Evolutionary conservation across 306 rosid genomes (phyloP).

Genomic region (Astragalus membranaceus): DNA sequence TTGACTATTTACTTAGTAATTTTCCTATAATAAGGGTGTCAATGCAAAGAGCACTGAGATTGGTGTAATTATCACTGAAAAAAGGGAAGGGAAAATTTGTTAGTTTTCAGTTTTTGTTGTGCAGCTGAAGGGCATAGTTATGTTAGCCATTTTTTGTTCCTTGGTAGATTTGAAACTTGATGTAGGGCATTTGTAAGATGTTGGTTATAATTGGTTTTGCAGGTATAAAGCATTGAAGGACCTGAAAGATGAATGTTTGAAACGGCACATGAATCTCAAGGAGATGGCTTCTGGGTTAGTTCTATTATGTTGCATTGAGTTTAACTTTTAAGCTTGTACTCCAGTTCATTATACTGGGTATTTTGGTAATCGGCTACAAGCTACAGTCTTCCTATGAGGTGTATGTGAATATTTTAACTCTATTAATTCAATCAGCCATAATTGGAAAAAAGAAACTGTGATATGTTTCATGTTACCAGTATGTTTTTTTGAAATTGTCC

Average conservation of each 20-base stretch:
- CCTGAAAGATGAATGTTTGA: constrained; percentile 65
- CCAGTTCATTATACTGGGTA: not conserved
- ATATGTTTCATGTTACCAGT: not conserved
- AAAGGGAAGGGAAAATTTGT: not conserved
- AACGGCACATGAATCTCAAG: constrained; percentile 60
- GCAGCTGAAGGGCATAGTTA: not conserved
- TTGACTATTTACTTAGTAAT: not conserved
- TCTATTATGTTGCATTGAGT: constrained; percentile 1
- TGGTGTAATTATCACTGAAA: not conserved
- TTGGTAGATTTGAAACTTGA: not conserved
- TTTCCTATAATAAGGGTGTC: not conserved
- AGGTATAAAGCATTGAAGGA: constrained; percentile 82
- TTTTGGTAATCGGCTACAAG: not conserved
- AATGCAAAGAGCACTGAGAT: not conserved
- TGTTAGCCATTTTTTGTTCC: not conserved
- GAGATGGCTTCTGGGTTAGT: constrained; percentile 92
- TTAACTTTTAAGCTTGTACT: not conserved
- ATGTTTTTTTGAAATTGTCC: constrained; percentile 1
- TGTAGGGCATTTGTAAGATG: not conserved
- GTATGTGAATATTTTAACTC: not conserved
- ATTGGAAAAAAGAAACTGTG: not conserved
- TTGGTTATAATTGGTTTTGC: constrained; percentile 10
- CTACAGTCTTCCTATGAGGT: not conserved
- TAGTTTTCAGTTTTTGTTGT: not conserved
- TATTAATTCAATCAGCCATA: not conserved